Percentiles rank a stretch among this genome's conserved stretches.
phyloP scores from a whole-genome alignment of 495 filamentous ascomycete genomes.

The Xylaria venustula region DNA sequence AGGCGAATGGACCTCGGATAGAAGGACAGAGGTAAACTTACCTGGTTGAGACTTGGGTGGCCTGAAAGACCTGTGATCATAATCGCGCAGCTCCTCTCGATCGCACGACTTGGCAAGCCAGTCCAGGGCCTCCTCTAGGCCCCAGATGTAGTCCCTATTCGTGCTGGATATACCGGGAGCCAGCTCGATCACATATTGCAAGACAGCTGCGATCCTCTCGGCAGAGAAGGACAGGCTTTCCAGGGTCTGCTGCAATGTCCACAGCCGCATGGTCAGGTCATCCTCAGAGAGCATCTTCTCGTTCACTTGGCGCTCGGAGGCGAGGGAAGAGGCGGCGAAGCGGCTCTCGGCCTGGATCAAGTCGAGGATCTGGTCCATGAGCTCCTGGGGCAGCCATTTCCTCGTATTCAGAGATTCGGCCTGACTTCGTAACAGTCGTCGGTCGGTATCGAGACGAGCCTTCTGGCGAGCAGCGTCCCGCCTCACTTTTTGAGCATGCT shows the following conservation, averaged over 20 bases:
- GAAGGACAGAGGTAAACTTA: slow-evolving; percentile 13
- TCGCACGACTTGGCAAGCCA: slow-evolving; percentile 76
- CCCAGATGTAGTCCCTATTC: slow-evolving; percentile 71
- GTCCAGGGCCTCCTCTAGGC: slow-evolving; percentile 80
- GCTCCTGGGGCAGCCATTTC: slow-evolving; percentile 75
- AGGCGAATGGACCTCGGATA: not conserved
- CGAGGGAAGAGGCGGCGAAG: slow-evolving; percentile 44
- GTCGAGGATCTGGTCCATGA: slow-evolving; percentile 72
- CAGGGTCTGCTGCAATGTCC: slow-evolving; percentile 74
- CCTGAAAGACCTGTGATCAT: slow-evolving; percentile 47
- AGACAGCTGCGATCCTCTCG: slow-evolving; percentile 58
- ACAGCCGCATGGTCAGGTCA: slow-evolving; percentile 72
- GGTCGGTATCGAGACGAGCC: slow-evolving; percentile 72
- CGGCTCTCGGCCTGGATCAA: slow-evolving; percentile 54
- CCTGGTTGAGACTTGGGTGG: slow-evolving; percentile 34
- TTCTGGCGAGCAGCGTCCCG: slow-evolving; percentile 67
- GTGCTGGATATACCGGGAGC: slow-evolving; percentile 48
- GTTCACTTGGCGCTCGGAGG: slow-evolving; percentile 34
- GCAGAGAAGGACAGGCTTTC: slow-evolving; percentile 59
- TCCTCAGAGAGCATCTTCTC: slow-evolving; percentile 59
- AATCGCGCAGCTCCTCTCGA: slow-evolving; percentile 67
- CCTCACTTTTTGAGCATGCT: slow-evolving; percentile 66
- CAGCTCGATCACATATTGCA: slow-evolving; percentile 64
- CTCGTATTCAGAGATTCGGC: slow-evolving; percentile 64
- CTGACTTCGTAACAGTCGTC: slow-evolving; percentile 71